These are phyloP conservation scores for Mycosphaerella arachidis DNA, from an alignment of 2,329 filamentous ascomycete species.

Conservation along the genomic window DNA sequence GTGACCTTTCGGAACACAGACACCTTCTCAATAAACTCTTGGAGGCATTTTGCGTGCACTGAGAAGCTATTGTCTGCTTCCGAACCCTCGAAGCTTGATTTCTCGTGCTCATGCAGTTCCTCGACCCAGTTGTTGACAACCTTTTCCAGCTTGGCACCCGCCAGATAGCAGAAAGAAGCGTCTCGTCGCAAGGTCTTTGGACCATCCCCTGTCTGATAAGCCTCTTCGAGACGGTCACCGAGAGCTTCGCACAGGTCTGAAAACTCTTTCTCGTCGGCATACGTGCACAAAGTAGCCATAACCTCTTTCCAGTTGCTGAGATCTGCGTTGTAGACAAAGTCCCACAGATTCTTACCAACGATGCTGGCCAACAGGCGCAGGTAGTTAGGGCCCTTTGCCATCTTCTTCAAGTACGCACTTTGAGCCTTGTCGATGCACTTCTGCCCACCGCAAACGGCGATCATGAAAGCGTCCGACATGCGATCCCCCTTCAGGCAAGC, in stretches of 20 bases:
- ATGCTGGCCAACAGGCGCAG: constrained; percentile 85
- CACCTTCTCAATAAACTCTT: constrained; percentile 97
- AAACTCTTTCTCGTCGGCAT: constrained; percentile 85
- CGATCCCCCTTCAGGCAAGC: constrained; percentile 84
- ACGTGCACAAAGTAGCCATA: constrained; percentile 93
- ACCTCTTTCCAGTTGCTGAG: constrained; percentile 93
- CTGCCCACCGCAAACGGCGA: constrained; percentile 93
- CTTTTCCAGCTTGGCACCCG: constrained; percentile 95
- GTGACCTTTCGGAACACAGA: constrained; percentile 93
- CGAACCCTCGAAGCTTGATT: constrained; percentile 58
- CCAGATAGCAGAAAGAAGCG: constrained; percentile 93
- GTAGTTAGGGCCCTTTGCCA: constrained; percentile 82
- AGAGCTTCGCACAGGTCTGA: constrained; percentile 91
- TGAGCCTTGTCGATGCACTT: constrained; percentile 93
- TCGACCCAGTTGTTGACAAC: constrained; percentile 91
- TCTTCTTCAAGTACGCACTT: constrained; percentile 78
- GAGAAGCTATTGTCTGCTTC: constrained; percentile 77
- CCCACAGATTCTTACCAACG: constrained; percentile 95
- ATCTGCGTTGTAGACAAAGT: constrained; percentile 94
- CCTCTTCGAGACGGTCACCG: constrained; percentile 81
- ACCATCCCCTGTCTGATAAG: constrained; percentile 49
- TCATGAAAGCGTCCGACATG: constrained; percentile 94
- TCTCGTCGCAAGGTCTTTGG: constrained; percentile 63
- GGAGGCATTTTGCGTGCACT: constrained; percentile 79
- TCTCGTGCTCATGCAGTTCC: constrained; percentile 80